Conservation (phyloP, 805 yeast genomes). For the Sugiyamaella valdiviana region DNA sequence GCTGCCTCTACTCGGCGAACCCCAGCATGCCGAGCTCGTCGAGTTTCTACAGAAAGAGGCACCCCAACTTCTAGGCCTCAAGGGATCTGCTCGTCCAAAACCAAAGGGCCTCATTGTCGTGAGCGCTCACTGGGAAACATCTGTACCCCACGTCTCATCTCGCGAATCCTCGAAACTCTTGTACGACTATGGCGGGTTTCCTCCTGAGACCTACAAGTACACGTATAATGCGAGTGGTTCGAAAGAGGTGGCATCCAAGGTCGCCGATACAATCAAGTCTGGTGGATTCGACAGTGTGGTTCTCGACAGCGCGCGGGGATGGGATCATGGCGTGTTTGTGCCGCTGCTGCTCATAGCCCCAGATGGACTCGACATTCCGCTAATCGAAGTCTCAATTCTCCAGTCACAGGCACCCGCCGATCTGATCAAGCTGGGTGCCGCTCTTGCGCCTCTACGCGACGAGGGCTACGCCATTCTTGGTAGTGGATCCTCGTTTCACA, state of each 20-base stretch:
- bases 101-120: constrained; percentile 7
- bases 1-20: constrained; percentile 6
- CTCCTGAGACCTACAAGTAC: constrained; percentile 4
- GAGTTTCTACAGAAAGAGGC: constrained; percentile 6
- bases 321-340: constrained; percentile 14
- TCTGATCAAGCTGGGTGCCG: constrained; percentile 4
- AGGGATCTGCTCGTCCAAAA: neutral
- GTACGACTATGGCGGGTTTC: constrained; percentile 9
- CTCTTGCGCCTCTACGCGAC: constrained; percentile 8
- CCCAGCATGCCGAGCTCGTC: constrained; percentile 3
- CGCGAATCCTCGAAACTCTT: constrained; percentile 2
- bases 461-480: constrained; percentile 10
- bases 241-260: neutral
- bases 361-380: constrained; percentile 8
- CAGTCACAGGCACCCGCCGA: constrained; percentile 4
- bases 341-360: constrained; percentile 9
- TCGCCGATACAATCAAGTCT: constrained; percentile 3
- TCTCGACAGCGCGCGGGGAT: constrained; percentile 7
- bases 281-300: constrained; percentile 3
- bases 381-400: constrained; percentile 7
- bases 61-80: constrained; percentile 1
- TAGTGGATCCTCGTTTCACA: constrained; percentile 9
- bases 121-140: constrained; percentile 12
- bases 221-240: constrained; percentile 7
- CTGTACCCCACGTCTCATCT: constrained; percentile 7